Percentiles rank a stretch among this genome's conserved stretches.
These are phyloP conservation scores for Cephaloascus albidus DNA, from an alignment of 805 yeast genomes.

Conservation along the genomic window DNA sequence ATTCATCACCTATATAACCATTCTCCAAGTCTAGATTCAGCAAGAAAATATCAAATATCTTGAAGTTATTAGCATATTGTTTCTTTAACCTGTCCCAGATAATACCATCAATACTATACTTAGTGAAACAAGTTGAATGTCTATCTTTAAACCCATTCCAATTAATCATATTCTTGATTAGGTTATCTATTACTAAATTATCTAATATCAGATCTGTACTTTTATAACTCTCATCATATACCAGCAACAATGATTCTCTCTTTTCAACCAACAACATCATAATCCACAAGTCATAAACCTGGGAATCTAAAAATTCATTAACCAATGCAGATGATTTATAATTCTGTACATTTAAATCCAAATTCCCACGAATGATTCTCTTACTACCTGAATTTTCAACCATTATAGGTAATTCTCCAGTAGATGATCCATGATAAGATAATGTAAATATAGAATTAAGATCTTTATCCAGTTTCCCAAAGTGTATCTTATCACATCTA, in stretches of 20 bases:
- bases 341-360: conserved; percentile 23
- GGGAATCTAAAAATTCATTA: conserved; percentile 35
- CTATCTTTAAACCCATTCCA: neutral
- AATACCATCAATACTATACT: conserved; percentile 3
- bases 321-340: conserved; percentile 16
- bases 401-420: conserved; percentile 43
- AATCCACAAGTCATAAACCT: conserved; percentile 44
- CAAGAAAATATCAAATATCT: too few relatives aligned
- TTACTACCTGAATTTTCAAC: conserved; percentile 34
- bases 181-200: conserved; percentile 3
- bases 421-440: conserved; percentile 39
- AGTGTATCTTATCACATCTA: conserved; percentile 3
- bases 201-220: neutral
- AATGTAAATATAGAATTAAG: conserved; percentile 29
- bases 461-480: conserved; percentile 5
- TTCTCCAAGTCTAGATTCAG: too few relatives aligned
- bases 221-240: conserved; percentile 8
- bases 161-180: conserved; percentile 3
- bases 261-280: conserved; percentile 15
- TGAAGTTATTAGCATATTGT: neutral
- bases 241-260: conserved; percentile 7
- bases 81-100: neutral
- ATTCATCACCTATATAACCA: too few relatives aligned
- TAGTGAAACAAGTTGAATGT: conserved; percentile 2
- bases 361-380: conserved; percentile 24